These are phyloP conservation scores for Kregervanrija fluxuum DNA, from an alignment of 805 yeast species.

Conservation along the genomic window DNA sequence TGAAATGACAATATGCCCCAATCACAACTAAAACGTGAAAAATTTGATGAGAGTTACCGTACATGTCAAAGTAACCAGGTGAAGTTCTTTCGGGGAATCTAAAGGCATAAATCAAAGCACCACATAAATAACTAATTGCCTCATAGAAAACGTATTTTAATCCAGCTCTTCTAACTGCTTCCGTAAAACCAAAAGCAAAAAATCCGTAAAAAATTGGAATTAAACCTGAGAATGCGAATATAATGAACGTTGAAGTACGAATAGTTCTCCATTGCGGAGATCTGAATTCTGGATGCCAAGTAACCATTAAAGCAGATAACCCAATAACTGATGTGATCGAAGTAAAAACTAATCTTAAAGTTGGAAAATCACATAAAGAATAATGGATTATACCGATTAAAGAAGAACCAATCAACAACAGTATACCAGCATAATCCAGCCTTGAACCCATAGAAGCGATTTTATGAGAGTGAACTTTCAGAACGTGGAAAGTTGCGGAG, in stretches of 20 bases:
- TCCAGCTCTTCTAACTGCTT: constrained; percentile 44
- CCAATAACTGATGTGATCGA: constrained; percentile 50
- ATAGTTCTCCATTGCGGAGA: constrained; percentile 65
- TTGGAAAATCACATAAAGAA: constrained; percentile 38
- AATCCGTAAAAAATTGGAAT: constrained; percentile 60
- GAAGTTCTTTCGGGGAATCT: constrained; percentile 67
- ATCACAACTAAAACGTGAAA: constrained; percentile 72
- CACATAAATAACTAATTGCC: constrained; percentile 67
- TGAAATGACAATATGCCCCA: constrained; percentile 71
- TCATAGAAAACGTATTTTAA: constrained; percentile 59
- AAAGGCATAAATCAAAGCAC: constrained; percentile 73
- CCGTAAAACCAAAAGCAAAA: constrained; percentile 38
- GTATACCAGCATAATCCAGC: constrained; percentile 50
- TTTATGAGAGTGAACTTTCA: constrained; percentile 41
- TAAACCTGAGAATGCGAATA: constrained; percentile 72
- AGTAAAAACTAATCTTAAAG: constrained; percentile 31
- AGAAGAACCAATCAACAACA: constrained; percentile 42
- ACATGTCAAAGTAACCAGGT: constrained; percentile 60
- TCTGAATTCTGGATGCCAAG: constrained; percentile 62
- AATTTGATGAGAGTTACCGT: constrained; percentile 81
- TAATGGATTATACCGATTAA: constrained; percentile 32
- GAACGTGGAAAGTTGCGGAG: constrained; percentile 44
- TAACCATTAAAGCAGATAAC: constrained; percentile 49
- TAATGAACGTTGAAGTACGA: constrained; percentile 71
- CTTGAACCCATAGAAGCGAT: constrained; percentile 41